A percentile compares a stretch with the other conserved stretches of the same genome.
Evolutionary conservation across 257 asterid species (phyloP).

Genomic region (Solanum arcanum): DNA sequence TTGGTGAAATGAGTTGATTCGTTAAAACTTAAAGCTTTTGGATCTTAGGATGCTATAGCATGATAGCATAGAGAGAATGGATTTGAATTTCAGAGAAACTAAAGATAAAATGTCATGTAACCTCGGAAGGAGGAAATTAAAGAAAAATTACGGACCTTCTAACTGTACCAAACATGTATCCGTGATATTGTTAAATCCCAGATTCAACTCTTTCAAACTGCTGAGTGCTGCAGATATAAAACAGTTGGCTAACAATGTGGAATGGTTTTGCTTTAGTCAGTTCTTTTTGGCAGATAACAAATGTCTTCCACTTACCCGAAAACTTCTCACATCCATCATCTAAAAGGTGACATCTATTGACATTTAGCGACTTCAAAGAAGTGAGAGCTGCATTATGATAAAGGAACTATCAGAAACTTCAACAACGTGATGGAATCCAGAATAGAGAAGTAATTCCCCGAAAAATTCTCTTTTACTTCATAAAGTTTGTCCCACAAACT

Average conservation of each 20-base stretch:
- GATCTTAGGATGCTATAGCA: not conserved
- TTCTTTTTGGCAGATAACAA: not conserved
- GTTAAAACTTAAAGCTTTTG: not conserved
- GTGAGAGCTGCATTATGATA: not conserved
- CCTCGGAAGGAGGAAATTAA: not conserved
- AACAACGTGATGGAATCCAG: not conserved
- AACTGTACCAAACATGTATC: not conserved
- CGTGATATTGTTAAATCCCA: constrained; percentile 1
- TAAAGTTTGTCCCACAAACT: not conserved
- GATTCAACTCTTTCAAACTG: constrained; percentile 2
- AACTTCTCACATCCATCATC: constrained; percentile 2
- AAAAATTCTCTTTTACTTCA: not conserved
- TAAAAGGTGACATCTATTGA: not conserved
- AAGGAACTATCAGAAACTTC: not conserved
- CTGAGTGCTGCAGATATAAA: not conserved
- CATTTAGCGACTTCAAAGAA: not conserved
- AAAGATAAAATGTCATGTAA: not conserved
- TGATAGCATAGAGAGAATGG: not conserved
- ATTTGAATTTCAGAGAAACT: not conserved
- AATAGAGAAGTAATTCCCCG: not conserved
- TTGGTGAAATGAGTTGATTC: not conserved
- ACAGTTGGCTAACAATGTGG: not conserved
- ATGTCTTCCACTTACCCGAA: not conserved
- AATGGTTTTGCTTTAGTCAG: not conserved
- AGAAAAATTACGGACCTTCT: not conserved